phyloP scores from a whole-genome alignment of 2,329 filamentous ascomycete species.

The Fusarium kyushuense region DNA sequence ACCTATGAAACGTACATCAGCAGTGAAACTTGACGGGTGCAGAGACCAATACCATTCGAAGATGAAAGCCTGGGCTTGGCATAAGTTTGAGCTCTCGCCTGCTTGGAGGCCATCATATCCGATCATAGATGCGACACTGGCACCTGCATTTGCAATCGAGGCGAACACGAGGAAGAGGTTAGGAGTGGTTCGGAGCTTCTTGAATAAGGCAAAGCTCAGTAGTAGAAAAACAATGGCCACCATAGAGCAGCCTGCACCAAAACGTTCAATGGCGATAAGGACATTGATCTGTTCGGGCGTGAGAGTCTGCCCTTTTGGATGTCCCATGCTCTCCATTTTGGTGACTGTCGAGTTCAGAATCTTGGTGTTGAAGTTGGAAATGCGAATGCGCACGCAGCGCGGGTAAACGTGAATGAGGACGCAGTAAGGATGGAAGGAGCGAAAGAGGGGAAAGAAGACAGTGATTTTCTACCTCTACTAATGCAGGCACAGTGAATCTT shows the following conservation, averaged over 20 bases:
- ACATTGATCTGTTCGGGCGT: constrained; percentile 55
- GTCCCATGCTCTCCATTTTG: constrained; percentile 32
- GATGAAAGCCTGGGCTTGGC: constrained; percentile 69
- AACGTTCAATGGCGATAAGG: constrained; percentile 64
- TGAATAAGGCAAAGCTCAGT: constrained; percentile 62
- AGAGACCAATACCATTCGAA: constrained; percentile 69
- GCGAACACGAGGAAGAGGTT: constrained; percentile 62
- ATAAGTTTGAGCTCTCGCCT: constrained; percentile 68
- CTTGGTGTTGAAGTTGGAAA: background rate
- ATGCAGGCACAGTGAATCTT: background rate
- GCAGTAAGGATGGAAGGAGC: background rate
- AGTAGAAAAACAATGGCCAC: constrained; percentile 63
- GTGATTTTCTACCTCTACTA: background rate
- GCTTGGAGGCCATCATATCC: constrained; percentile 72
- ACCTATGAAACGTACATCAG: constrained; percentile 62
- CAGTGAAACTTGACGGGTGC: background rate
- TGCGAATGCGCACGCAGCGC: constrained; percentile 8
- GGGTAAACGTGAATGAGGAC: background rate
- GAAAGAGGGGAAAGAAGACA: background rate
- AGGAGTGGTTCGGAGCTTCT: constrained; percentile 66
- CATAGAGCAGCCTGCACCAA: constrained; percentile 66
- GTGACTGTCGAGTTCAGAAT: constrained; percentile 1
- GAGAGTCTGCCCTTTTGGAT: constrained; percentile 42
- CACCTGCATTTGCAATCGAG: constrained; percentile 60
- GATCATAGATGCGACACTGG: constrained; percentile 75